Base-by-base conservation (phyloP, 2,329 filamentous ascomycete species). In the Pseudogymnoascus sp. region DNA sequence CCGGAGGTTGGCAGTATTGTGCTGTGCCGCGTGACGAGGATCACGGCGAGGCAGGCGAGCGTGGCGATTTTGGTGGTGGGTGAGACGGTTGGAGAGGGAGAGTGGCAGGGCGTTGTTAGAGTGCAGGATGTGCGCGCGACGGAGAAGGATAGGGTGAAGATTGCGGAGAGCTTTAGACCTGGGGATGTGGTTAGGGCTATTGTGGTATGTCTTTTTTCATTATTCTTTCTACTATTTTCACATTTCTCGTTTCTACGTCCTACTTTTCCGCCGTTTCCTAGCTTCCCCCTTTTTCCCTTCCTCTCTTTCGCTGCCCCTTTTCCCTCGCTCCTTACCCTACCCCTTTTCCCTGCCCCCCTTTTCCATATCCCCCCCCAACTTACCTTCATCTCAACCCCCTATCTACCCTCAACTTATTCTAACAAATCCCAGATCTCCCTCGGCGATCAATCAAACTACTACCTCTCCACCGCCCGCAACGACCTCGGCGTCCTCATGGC, bases 401-500 rank as follows among this genome's bases (percentile, higher is more conserved):
- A 60, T 62, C 28, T 11, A 10, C 64, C 37, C 33, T 5, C 38
- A 31, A 14, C 28, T 7, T 42, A 53, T 38, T 42, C 63, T 38
- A 38, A 38, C 31, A 31, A 12, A 21, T 1, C 7, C 7, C 60
- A 89, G 86, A 94, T 96, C 64, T 94, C 90, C 6, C 77, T 97
- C 12, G 94, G 94, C 38, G 94, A 99, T 73, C 92, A 97, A 77
- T 86, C 89, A 60, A 96, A 91, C 71, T 99, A 97, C 75, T 99
- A 97, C 75, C 82, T 96, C n/a, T 90, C 88, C 25, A 99, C 94
- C 1, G 91, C 92, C 28, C 85, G 85, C 68, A 97, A 99, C 75
- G 90, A 96, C 73, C 80, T 96, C 42, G 94, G 94, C 2, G 93
- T 97, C 64, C 90, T 99, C 40, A 90, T 97, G 86, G 94, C 93